Conservation (phyloP, 768 basidiomycete genomes). For the Rhizopogon rudus region DNA sequence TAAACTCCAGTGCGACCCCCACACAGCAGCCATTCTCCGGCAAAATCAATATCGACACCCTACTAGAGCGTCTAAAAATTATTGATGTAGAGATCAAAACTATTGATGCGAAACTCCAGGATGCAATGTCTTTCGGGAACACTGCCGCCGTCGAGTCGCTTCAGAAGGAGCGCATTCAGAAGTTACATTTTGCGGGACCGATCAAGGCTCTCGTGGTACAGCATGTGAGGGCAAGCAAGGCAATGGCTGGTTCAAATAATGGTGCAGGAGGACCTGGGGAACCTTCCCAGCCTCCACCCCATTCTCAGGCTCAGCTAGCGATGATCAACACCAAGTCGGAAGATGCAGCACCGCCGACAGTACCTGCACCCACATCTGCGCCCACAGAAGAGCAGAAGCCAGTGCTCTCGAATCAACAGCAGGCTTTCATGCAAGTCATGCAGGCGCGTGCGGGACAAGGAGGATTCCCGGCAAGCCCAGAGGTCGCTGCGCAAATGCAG, state of each 20-base stretch:
- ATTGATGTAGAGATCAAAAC: conserved; percentile 12
- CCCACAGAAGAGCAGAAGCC: conserved; percentile 18
- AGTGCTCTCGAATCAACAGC: conserved; percentile 19
- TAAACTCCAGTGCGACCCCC: conserved; percentile 3
- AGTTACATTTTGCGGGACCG: conserved; percentile 1
- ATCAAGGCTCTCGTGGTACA: conserved; percentile 11
- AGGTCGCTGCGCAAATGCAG: conserved; percentile 39
- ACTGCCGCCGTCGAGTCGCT: conserved; percentile 6
- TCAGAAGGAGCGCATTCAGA: conserved; percentile 7
- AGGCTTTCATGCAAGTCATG: conserved; percentile 23
- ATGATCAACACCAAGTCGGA: neutral
- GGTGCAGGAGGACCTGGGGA: neutral
- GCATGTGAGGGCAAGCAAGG: neutral
- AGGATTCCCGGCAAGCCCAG: conserved; percentile 6
- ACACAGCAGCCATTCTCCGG: neutral
- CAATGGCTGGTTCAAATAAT: neutral
- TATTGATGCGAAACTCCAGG: conserved; percentile 12
- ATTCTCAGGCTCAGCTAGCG: neutral
- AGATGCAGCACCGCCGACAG: neutral
- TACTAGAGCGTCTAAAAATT: conserved; percentile 17
- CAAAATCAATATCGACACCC: conserved; percentile 12
- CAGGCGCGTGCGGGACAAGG: conserved; percentile 19
- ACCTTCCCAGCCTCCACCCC: neutral
- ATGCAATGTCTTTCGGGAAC: conserved; percentile 16
- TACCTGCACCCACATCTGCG: neutral